Percentiles rank a stretch among this genome's conserved stretches.
These are phyloP conservation scores for Parietaria judaica DNA, from an alignment of 306 rosid genomes.

Conservation along the genomic window DNA sequence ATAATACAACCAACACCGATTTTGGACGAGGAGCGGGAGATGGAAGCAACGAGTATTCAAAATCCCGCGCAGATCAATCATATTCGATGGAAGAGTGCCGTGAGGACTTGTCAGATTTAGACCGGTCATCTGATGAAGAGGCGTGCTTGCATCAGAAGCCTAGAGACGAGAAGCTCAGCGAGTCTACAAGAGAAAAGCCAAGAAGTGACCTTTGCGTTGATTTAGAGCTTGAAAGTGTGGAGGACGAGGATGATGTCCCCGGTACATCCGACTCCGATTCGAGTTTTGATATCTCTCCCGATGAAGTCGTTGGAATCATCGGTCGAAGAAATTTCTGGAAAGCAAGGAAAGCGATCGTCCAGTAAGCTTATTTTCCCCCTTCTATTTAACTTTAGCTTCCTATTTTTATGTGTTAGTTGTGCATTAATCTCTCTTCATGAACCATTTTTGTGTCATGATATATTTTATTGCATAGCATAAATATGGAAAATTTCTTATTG, in stretches of 20 bases:
- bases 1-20: slow-evolving; percentile 25
- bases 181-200: slow-evolving; percentile 34
- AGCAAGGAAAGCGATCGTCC: slow-evolving; percentile 83
- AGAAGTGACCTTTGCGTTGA: slow-evolving; percentile 30
- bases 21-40: slow-evolving; percentile 31
- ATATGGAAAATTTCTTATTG: no score
- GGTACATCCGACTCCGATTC: slow-evolving; percentile 57
- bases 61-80: slow-evolving; percentile 22
- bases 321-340: slow-evolving; percentile 97
- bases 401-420: slow-evolving; percentile 6
- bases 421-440: not conserved
- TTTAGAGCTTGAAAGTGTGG: slow-evolving; percentile 31
- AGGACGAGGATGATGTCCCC: slow-evolving; percentile 52
- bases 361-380: slow-evolving; percentile 42
- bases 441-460: no score
- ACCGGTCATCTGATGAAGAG: slow-evolving; percentile 34
- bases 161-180: slow-evolving; percentile 33
- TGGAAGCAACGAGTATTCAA: slow-evolving; percentile 31
- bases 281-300: slow-evolving; percentile 53
- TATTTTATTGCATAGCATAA: no score
- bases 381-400: slow-evolving; percentile 3
- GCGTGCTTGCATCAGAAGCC: slow-evolving; percentile 29
- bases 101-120: slow-evolving; percentile 25
- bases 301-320: slow-evolving; percentile 72
- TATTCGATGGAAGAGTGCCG: slow-evolving; percentile 36